Evolutionary conservation across 768 basidiomycete species (phyloP).

Genomic region (Kwoniella heveanensis): DNA sequence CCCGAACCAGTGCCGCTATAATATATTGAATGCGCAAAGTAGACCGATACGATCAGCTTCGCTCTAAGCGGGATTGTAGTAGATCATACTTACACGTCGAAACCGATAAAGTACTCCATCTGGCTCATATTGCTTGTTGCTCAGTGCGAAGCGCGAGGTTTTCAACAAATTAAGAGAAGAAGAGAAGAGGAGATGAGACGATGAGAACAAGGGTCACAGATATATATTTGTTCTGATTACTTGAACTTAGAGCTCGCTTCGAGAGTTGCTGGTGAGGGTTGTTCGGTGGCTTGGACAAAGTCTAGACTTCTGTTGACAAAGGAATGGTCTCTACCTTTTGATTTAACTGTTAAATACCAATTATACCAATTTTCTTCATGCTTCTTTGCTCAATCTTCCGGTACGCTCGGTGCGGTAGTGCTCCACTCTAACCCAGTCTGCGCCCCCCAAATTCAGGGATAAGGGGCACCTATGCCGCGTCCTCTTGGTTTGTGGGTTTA

Average conservation of each 20-base stretch:
- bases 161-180: not conserved
- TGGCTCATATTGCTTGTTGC: conserved; percentile 17
- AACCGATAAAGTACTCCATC: conserved; percentile 58
- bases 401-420: not conserved
- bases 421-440: not conserved
- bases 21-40: not conserved
- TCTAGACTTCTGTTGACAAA: not conserved
- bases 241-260: no score
- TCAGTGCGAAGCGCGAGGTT: not conserved
- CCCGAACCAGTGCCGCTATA: conserved; percentile 89
- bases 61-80: not conserved
- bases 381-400: not conserved
- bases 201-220: no score
- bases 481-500: no score
- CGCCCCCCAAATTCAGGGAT: not conserved
- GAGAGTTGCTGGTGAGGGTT: no score
- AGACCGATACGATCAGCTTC: not conserved
- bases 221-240: no score
- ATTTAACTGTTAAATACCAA: not conserved
- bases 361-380: not conserved
- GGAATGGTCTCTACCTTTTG: not conserved
- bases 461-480: no score
- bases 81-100: conserved; percentile 58
- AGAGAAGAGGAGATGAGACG: no score
- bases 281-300: no score